Percentiles rank a stretch among this genome's conserved stretches.
Conservation (phyloP, 768 basidiomycete genomes). For the Galerina marginata region DNA sequence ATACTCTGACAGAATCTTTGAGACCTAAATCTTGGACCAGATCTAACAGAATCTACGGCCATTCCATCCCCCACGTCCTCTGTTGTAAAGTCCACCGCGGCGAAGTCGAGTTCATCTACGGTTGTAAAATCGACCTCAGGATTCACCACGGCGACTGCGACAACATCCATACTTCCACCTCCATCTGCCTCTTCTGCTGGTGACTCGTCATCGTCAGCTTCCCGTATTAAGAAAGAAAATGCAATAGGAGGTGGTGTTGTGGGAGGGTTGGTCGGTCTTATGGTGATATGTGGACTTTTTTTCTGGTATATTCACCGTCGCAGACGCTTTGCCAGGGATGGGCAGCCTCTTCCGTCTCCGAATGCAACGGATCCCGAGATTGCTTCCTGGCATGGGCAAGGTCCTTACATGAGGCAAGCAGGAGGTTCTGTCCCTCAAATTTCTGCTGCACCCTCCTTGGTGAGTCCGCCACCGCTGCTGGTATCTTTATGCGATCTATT, state of each 20-base stretch:
- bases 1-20: neutral
- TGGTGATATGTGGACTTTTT: slow-evolving; percentile 35
- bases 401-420: slow-evolving; percentile 25
- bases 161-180: slow-evolving; percentile 17
- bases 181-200: slow-evolving; percentile 1
- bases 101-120: slow-evolving; percentile 4
- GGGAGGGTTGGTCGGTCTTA: slow-evolving; percentile 43
- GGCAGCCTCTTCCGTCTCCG: slow-evolving; percentile 21
- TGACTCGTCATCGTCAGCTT: neutral
- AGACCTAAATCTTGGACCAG: slow-evolving; percentile 22
- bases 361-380: slow-evolving; percentile 17
- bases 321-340: slow-evolving; percentile 23
- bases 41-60: slow-evolving; percentile 50
- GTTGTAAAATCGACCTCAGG: slow-evolving; percentile 9
- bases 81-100: neutral
- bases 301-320: slow-evolving; percentile 31
- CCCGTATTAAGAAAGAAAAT: slow-evolving; percentile 29
- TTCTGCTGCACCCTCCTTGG: slow-evolving; percentile 12
- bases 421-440: neutral
- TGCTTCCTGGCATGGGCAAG: slow-evolving; percentile 19
- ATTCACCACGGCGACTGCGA: slow-evolving; percentile 13
- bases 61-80: slow-evolving; percentile 26
- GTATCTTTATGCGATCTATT: neutral
- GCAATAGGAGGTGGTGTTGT: slow-evolving; percentile 53
- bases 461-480: slow-evolving; percentile 3